A percentile compares a stretch with the other conserved stretches of the same genome.
Evolutionary conservation across 73 alveolate species (phyloP).

Genomic region (Halteria grandinella): DNA sequence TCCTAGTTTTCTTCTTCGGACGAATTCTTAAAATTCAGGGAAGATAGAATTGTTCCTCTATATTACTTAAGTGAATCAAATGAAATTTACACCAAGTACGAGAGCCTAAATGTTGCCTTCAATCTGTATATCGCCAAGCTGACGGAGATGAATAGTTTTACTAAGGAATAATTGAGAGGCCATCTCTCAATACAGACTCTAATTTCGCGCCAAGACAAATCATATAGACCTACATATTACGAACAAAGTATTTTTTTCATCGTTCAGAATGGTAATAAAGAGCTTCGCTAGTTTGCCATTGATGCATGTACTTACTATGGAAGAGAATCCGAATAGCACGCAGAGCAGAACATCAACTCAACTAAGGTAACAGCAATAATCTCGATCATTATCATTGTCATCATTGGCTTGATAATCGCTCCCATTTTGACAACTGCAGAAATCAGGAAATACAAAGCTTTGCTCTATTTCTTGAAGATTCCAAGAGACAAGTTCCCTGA

Average conservation of each 20-base stretch:
- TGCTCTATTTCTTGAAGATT: not conserved
- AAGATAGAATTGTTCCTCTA: not conserved
- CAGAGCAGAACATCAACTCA: not conserved
- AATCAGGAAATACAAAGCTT: constrained; percentile 29
- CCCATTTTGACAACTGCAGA: constrained; percentile 29
- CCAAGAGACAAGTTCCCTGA: not conserved
- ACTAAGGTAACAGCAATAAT: constrained; percentile 1
- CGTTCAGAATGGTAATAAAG: constrained; percentile 9
- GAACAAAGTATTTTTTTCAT: constrained; percentile 9
- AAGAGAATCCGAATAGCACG: not conserved
- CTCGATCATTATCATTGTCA: constrained; percentile 1
- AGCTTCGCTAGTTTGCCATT: not conserved
- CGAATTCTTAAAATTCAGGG: not conserved
- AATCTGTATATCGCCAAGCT: not conserved
- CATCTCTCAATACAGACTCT: not conserved
- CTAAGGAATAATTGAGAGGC: not conserved
- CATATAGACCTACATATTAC: not conserved
- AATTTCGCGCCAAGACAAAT: not conserved
- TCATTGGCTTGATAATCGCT: constrained; percentile 13
- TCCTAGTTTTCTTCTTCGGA: constrained; percentile 9
- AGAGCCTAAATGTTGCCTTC: constrained; percentile 16
- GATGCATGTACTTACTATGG: not conserved
- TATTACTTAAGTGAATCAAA: not conserved
- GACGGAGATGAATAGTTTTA: not conserved
- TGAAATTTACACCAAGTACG: not conserved